A percentile compares a stretch with the other conserved stretches of the same genome.
Evolutionary conservation across 2,329 filamentous ascomycete genomes (phyloP).

Genomic region (Rachicladosporium sp.): DNA sequence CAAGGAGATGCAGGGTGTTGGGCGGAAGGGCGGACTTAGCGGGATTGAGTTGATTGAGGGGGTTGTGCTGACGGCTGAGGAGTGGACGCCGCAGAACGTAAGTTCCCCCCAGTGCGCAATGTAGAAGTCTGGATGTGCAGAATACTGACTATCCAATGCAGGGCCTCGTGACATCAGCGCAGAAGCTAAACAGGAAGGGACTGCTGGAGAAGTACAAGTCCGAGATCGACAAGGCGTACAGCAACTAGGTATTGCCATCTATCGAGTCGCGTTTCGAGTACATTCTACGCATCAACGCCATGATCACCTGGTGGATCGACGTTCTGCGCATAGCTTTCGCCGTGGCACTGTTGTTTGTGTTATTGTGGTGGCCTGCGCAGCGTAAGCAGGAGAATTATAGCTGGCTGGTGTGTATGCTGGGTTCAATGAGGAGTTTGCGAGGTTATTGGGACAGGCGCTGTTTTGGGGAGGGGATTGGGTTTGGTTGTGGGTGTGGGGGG

Average conservation of each 20-base stretch:
- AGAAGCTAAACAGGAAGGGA: constrained; percentile 40
- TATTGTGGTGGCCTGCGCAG: no score
- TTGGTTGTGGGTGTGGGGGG: no score
- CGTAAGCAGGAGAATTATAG: no score
- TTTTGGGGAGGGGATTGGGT: no score
- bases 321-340: no score
- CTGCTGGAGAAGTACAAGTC: constrained; percentile 40
- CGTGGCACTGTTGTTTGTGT: no score
- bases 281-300: no score
- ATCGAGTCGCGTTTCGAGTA: no score
- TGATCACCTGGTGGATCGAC: no score
- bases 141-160: constrained; percentile 13
- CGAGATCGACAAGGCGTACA: constrained; percentile 37
- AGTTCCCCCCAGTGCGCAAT: constrained; percentile 25
- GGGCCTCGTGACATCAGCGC: constrained; percentile 39
- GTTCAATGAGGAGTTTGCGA: no score
- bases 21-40: constrained; percentile 52
- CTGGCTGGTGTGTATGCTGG: no score
- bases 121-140: constrained; percentile 6
- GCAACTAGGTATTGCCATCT: constrained; percentile 6
- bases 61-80: constrained; percentile 68
- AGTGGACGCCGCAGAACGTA: constrained; percentile 78
- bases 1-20: constrained; percentile 57
- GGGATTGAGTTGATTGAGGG: constrained; percentile 64
- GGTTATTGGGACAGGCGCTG: no score